These are phyloP conservation scores for Macaranga tanarius DNA, from an alignment of 441 rosid species.

Conservation along the genomic window DNA sequence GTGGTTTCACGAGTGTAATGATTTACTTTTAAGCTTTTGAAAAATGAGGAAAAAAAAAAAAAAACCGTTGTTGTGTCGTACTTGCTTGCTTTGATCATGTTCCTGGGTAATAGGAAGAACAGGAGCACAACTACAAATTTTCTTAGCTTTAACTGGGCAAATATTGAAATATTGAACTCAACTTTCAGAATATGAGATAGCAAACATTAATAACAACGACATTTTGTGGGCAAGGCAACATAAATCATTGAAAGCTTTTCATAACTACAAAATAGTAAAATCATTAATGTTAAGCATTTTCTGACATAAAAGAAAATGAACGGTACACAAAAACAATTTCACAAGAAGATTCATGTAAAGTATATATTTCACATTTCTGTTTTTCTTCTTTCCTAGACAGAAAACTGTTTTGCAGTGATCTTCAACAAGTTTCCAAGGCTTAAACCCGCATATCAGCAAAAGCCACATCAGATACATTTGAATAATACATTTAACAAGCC, in stretches of 20 bases:
- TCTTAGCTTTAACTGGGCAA: too few relatives aligned
- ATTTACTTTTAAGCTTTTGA: not conserved
- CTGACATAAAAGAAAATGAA: not conserved
- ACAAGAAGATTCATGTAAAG: not conserved
- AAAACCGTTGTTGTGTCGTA: not conserved
- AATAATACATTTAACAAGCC: slow-evolving; percentile 11
- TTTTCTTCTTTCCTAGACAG: not conserved
- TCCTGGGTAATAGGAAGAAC: too few relatives aligned
- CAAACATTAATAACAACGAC: too few relatives aligned
- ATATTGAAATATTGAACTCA: too few relatives aligned
- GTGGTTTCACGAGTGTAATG: not conserved
- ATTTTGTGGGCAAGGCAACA: too few relatives aligned
- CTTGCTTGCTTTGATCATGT: too few relatives aligned
- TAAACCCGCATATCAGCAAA: slow-evolving; percentile 19
- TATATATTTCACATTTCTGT: not conserved
- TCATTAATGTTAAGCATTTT: not conserved
- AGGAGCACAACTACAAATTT: too few relatives aligned
- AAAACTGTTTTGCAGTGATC: slow-evolving; percentile 10
- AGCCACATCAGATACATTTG: slow-evolving; percentile 12
- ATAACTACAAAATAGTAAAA: not conserved
- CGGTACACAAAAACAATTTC: not conserved
- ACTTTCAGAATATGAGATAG: too few relatives aligned
- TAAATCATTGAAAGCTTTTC: too few relatives aligned
- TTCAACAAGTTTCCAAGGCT: slow-evolving; percentile 13
- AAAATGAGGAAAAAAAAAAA: not conserved